Base-by-base conservation (phyloP, 2,329 filamentous ascomycete genomes). In the Hirsutella rhossiliensis region DNA sequence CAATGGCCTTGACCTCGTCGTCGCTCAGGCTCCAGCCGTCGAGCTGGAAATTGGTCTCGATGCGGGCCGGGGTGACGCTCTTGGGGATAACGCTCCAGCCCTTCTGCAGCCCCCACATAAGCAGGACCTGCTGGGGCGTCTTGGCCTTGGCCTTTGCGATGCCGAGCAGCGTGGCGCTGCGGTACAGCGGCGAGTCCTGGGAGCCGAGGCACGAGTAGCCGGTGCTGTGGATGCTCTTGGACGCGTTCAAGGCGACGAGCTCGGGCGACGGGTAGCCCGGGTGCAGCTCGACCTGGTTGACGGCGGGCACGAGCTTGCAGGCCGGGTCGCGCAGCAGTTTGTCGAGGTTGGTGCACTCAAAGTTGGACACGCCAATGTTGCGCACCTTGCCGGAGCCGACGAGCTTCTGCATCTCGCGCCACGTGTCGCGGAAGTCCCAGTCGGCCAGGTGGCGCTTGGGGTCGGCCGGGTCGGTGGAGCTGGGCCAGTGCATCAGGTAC, bases 291-390 rank as follows among this genome's bases (percentile, higher is more conserved):
- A 87, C 76, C 65, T 92, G 85, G 74, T 90, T 89, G 52, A 87
- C 84, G 17, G 84, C 82, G 13, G 76, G 76, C 42, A 72, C 62
- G 49, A 73, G 87, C 69, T 86, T 87, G 64, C 73, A 76, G 45
- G 84, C 38, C 11, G 76, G 72, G 53, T 83, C 75, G 53, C 73
- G 78, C 48, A 92, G 70, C 46, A 92, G 73, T 62, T 77, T 84
- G 72, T 90, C 83, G 32, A 92, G 69, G 65, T 92, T 85, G 62
- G 70, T 77, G 61, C 89, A 86, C 50, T 74, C 82, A 62, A 94
- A 92, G 73, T 94, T 94, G 63, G 84, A 87, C 45, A 92, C 83
- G 54, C 86, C 86, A 59, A 92, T 89, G 67, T 86, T 87, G 63
- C 73, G 74, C 42, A 85, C 84, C 62, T 85, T 85, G 61, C 81